Conservation (phyloP, 139 green algal genomes). For the Edaphochlamys debaryana region DNA sequence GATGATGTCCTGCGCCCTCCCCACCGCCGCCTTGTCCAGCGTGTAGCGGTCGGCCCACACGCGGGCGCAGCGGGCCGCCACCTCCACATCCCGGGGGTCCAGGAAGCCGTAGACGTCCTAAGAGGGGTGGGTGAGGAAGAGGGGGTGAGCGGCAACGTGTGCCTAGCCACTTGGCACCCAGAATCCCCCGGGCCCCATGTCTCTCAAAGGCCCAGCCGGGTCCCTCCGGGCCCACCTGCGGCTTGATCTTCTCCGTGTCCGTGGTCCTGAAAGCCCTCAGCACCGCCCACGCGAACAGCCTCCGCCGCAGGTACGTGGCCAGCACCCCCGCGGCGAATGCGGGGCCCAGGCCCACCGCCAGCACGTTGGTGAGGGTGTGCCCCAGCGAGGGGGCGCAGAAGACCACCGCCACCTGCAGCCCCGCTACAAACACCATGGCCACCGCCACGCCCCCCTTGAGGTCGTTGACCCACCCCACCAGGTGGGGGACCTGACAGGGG, state of each 20-base stretch:
- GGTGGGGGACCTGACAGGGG: not conserved
- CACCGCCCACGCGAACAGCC: not conserved
- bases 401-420: not conserved
- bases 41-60: slow-evolving; percentile 10
- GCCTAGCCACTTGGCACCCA: too few relatives aligned
- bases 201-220: too few relatives aligned
- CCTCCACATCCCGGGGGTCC: slow-evolving; percentile 25
- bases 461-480: slow-evolving; percentile 27
- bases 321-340: not conserved
- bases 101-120: not conserved
- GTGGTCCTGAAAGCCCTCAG: not conserved
- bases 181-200: too few relatives aligned
- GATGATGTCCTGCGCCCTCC: slow-evolving; percentile 5
- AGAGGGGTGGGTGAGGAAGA: not conserved
- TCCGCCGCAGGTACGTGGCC: not conserved
- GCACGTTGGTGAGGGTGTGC: not conserved
- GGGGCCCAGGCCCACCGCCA: not conserved
- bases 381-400: not conserved
- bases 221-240: too few relatives aligned
- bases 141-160: too few relatives aligned
- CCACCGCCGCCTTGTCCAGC: slow-evolving; percentile 7
- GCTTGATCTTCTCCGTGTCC: not conserved
- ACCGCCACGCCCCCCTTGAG: slow-evolving; percentile 9
- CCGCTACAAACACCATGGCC: not conserved
- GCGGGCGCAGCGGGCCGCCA: not conserved